Base-by-base conservation (phyloP, 805 yeast genomes). In the Candida koratica region DNA sequence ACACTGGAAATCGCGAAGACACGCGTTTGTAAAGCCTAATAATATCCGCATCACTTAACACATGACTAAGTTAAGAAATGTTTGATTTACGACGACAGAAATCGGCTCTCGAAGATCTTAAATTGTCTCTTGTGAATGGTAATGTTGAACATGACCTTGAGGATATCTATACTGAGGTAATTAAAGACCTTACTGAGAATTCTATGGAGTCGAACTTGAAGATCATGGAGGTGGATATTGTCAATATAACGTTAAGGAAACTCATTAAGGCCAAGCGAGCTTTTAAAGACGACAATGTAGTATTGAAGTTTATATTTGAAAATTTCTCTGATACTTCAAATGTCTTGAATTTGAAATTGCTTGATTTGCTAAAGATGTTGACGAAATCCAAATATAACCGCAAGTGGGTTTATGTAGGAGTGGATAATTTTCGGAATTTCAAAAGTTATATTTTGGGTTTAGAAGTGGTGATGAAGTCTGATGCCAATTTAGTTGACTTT, bases 161-260 rank as follows among this genome's bases (percentile, higher is more conserved):
- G 10, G 9, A 6, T 6, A 32, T 15, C 17, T 32, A 32, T 25
- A 16, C n/a, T 5, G 24, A 12, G 4, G 18, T 32, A 24, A 17
- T 13, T 23, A 17, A 17, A 16, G 36, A 32, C 16, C 7, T 32
- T 4, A 17, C 18, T 16, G 11, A 32, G 5, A 24, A 25, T 6
- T 2, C 12, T 3, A 17, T 24, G 6, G 27, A 24, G 13, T 12
- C 18, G n/a, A 11, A 8, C 3, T n/a, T 26, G n/a, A 34, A 26
- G 14, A 5, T 34, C 4, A 5, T 33, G 8, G 20, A 26, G 13
- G 14, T 35, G 22, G 38, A 36, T 25, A 29, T 33, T 22, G 17
- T 36, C n/a, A 36, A 41, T 5, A 34, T 36, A 4, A 11, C 34
- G 3, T 14, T 42, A 11, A 25, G 20, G 16, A 42, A 42, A 18